These are phyloP conservation scores for Kingdonia uniflora DNA, from an alignment of 164 flowering plant genomes.

Conservation along the genomic window DNA sequence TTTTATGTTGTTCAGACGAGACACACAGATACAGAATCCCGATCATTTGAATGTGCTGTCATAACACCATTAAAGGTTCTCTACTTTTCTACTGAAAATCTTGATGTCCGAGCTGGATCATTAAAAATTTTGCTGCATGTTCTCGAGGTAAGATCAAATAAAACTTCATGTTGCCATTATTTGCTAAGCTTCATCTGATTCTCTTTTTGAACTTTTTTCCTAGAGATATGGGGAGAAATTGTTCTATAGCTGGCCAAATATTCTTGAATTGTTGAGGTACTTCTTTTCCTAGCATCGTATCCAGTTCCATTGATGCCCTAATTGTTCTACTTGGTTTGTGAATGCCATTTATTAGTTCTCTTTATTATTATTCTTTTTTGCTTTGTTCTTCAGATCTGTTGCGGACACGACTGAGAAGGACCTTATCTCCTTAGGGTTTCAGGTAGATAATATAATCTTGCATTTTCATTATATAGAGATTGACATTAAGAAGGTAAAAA, in stretches of 20 bases:
- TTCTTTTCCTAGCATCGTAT: no score
- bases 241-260: conserved; percentile 72
- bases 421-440: conserved; percentile 84
- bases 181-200: not conserved
- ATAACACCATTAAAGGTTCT: conserved; percentile 68
- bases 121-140: conserved; percentile 93
- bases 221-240: conserved; percentile 96
- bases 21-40: conserved; percentile 19
- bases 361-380: not conserved
- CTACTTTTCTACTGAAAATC: conserved; percentile 45
- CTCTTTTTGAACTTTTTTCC: conserved; percentile 11
- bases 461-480: no score
- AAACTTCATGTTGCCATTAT: no score
- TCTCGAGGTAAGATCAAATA: conserved; percentile 51
- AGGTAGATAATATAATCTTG: conserved; percentile 32
- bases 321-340: not conserved
- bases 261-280: conserved; percentile 93
- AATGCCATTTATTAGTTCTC: not conserved
- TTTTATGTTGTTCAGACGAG: conserved; percentile 22
- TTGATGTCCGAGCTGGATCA: conserved; percentile 74
- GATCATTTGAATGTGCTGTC: conserved; percentile 69
- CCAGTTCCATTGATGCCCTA: not conserved
- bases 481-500: no score
- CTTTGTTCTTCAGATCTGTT: conserved; percentile 52
- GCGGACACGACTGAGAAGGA: conserved; percentile 86